Base-by-base conservation (phyloP, 164 flowering plant species). In the Buxus sempervirens region DNA sequence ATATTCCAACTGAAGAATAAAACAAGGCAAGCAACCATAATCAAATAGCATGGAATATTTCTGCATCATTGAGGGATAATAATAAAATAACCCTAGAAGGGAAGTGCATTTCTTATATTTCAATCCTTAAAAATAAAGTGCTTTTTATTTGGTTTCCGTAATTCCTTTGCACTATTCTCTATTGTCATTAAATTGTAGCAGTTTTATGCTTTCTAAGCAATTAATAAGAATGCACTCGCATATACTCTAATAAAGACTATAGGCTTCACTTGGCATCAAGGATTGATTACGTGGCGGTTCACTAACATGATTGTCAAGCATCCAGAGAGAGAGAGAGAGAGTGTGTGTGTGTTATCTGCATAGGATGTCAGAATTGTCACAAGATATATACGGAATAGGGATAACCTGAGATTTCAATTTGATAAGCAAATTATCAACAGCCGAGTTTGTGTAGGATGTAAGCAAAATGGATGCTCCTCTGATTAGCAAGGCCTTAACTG, bases 391-490 rank as follows among this genome's bases (percentile, higher is more conserved):
- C 49, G 66, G 67, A n/a, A 72, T 24, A 67, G 66, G 75, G 32
- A 76, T 77, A 45, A 95, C 99, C 99, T 93, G 97, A 79, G 87
- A 78, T 86, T 90, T 96, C 79, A 93, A 74, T 76, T 96, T 96
- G 87, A 96, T 82, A 58, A 96, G 96, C 74, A 96, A 79, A 81
- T 90, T 96, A 79, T 96, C 99, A 78, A 96, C 86, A 26, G 98
- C 99, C 63, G 98, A 88, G 80, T 96, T 96, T 55, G 99, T 96
- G 79, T 96, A 96, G 26, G 99, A 90, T 4, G 99, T 93, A 55
- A 93, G 93, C 88, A 96, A 81, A 81, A 96, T 84, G 53, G 98
- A 84, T 79, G 96, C 83, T 67, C 97, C 98, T 85, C 97, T 87
- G 72, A 93, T 83, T 81, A 96, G 77, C 83, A 96, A 80, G 32